phyloP scores from a whole-genome alignment of 2,329 filamentous ascomycete genomes.

The Neofusicoccum cordaticola region DNA sequence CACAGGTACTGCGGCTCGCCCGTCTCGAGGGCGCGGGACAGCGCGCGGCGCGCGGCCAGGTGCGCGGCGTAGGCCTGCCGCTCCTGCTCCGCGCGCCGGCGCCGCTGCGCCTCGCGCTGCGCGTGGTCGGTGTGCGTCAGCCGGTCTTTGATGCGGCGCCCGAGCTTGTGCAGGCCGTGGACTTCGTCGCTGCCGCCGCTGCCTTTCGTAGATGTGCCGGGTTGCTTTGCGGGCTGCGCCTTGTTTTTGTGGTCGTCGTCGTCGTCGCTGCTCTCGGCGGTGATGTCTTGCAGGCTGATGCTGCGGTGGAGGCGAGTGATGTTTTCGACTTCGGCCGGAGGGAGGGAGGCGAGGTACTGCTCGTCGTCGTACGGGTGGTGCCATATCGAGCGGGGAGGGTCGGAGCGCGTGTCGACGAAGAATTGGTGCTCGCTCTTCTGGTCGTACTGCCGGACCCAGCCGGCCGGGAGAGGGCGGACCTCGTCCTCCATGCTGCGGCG shows the following conservation, averaged over 20 bases:
- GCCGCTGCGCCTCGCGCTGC: slow-evolving; percentile 49
- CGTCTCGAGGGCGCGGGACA: slow-evolving; percentile 51
- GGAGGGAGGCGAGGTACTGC: slow-evolving; percentile 49
- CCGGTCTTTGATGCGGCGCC: slow-evolving; percentile 59
- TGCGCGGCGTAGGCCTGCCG: slow-evolving; percentile 53
- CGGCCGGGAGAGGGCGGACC: slow-evolving; percentile 51
- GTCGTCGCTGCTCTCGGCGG: slow-evolving; percentile 45
- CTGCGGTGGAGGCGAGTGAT: slow-evolving; percentile 40
- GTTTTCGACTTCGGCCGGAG: slow-evolving; percentile 48
- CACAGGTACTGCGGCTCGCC: slow-evolving; percentile 57
- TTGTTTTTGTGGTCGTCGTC: slow-evolving; percentile 24
- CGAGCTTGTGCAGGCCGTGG: slow-evolving; percentile 43
- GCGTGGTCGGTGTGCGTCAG: slow-evolving; percentile 57
- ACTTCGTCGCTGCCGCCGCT: slow-evolving; percentile 22
- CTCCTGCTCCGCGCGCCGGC: slow-evolving; percentile 50
- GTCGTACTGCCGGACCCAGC: slow-evolving; percentile 60
- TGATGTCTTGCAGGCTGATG: slow-evolving; percentile 39
- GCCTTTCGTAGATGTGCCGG: background rate
- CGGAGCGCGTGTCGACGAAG: slow-evolving; percentile 57
- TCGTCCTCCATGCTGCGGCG: slow-evolving; percentile 64
- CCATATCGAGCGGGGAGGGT: slow-evolving; percentile 60
- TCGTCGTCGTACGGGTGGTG: slow-evolving; percentile 61
- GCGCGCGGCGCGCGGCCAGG: slow-evolving; percentile 48
- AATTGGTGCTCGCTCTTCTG: slow-evolving; percentile 56
- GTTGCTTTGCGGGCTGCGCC: background rate